These are phyloP conservation scores for Russula foetens DNA, from an alignment of 768 basidiomycete genomes.

Conservation along the genomic window DNA sequence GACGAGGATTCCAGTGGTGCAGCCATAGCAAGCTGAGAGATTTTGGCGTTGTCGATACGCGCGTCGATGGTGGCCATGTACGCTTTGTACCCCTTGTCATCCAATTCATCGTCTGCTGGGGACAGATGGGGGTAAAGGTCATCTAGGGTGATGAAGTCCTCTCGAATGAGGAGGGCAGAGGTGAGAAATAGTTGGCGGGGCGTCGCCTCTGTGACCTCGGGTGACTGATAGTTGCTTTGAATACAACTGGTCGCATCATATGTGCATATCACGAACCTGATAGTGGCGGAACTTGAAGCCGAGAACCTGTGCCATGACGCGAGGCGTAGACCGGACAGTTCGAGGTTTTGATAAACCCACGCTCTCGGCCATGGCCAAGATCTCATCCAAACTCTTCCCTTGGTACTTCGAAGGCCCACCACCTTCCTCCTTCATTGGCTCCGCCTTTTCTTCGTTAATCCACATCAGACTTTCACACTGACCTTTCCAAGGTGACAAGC, in stretches of 20 bases:
- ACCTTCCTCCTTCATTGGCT: constrained; percentile 4
- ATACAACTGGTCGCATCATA: constrained; percentile 13
- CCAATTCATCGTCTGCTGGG: constrained; percentile 74
- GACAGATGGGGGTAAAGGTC: constrained; percentile 88
- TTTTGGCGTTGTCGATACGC: constrained; percentile 60
- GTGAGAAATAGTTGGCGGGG: constrained; percentile 73
- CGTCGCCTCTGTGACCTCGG: constrained; percentile 50
- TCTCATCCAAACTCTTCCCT: constrained; percentile 59
- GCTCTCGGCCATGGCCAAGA: constrained; percentile 48
- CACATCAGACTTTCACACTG: constrained; percentile 6
- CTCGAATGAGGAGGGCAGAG: constrained; percentile 82
- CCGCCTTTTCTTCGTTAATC: constrained; percentile 10
- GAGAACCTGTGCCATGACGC: constrained; percentile 80
- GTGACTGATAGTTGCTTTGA: constrained; percentile 32
- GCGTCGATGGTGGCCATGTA: constrained; percentile 55
- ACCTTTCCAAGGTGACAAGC: constrained; percentile 72
- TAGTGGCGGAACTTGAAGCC: constrained; percentile 97
- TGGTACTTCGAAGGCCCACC: constrained; percentile 33
- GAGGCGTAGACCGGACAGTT: constrained; percentile 32
- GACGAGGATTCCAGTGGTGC: constrained; percentile 60
- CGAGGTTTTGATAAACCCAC: constrained; percentile 1
- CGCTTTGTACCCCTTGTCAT: constrained; percentile 44
- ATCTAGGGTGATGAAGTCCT: constrained; percentile 79
- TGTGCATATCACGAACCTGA: constrained; percentile 44
- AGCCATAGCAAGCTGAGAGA: constrained; percentile 77